Conservation (phyloP, 1,284 basidiomycete species). For the Trametes sp. region DNA sequence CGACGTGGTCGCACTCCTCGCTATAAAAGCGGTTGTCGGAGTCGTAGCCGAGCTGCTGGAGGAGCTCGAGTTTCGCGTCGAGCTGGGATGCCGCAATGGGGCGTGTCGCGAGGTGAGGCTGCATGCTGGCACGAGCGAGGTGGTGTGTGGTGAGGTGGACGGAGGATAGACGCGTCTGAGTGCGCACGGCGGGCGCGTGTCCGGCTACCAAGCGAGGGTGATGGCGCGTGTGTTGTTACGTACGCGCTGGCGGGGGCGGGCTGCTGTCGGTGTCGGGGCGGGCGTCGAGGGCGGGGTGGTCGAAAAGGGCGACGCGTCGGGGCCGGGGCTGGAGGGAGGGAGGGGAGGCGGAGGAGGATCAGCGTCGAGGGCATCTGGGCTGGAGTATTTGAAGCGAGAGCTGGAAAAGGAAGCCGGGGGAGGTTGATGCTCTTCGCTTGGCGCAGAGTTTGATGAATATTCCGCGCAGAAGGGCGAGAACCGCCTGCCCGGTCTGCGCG, state of each 20-base stretch:
- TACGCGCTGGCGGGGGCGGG: conserved; percentile 8
- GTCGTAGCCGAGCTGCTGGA: conserved; percentile 36
- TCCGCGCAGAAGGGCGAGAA: conserved; percentile 8
- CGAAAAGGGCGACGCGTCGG: conserved; percentile 2
- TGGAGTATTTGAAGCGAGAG: conserved; percentile 31
- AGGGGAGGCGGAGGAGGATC: conserved; percentile 25
- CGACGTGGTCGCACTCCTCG: conserved; percentile 25
- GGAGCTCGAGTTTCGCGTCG: conserved; percentile 40
- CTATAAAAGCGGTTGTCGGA: conserved; percentile 20
- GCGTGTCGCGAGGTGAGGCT: conserved; percentile 22
- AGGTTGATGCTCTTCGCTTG: conserved; percentile 15
- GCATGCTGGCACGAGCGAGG: conserved; percentile 27
- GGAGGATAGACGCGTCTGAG: conserved; percentile 20
- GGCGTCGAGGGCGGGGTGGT: conserved; percentile 6
- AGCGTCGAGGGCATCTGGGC: conserved; percentile 24
- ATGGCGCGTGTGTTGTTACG: conserved; percentile 22
- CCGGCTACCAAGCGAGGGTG: conserved; percentile 19
- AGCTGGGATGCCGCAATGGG: conserved; percentile 26
- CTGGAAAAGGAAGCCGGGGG: conserved; percentile 18
- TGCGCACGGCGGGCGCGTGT: conserved; percentile 24
- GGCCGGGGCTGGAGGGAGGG: conserved; percentile 7
- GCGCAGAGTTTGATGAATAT: conserved; percentile 27
- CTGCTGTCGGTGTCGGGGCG: not conserved
- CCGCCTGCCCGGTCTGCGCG: not conserved
- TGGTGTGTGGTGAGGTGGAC: conserved; percentile 15